These are phyloP conservation scores for Monsonia emarginata DNA, from an alignment of 441 rosid genomes.

Conservation along the genomic window DNA sequence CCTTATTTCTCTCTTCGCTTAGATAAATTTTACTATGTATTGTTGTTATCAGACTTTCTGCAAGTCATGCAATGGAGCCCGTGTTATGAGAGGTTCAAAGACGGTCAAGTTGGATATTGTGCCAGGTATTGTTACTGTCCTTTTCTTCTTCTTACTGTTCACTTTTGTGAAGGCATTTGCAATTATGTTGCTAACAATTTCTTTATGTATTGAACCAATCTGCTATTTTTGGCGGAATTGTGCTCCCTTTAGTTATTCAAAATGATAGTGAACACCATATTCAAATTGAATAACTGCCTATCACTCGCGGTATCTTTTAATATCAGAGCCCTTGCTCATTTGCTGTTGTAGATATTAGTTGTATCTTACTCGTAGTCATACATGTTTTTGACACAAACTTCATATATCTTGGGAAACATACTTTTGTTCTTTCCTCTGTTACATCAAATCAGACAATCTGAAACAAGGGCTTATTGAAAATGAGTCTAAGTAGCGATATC, in stretches of 20 bases:
- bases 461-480: neutral
- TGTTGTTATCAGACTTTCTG: constrained; percentile 57
- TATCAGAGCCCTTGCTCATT: no score
- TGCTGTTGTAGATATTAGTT: no score
- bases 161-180: no score
- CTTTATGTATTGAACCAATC: no score
- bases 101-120: constrained; percentile 67
- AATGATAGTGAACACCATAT: no score
- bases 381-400: neutral
- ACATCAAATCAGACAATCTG: neutral
- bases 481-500: neutral
- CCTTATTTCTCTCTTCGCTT: neutral
- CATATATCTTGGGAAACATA: neutral
- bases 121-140: constrained; percentile 56
- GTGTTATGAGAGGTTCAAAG: constrained; percentile 66
- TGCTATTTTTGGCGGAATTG: no score
- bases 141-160: no score
- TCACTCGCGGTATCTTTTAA: no score
- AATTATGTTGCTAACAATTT: no score
- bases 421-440: neutral
- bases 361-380: no score
- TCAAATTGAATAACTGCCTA: no score
- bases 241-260: no score
- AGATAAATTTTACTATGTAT: neutral
- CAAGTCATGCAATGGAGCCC: constrained; percentile 75